A percentile compares a stretch with the other conserved stretches of the same genome.
These are phyloP conservation scores for Lachnellula hyalina DNA, from an alignment of 2,329 filamentous ascomycete species.

Conservation along the genomic window DNA sequence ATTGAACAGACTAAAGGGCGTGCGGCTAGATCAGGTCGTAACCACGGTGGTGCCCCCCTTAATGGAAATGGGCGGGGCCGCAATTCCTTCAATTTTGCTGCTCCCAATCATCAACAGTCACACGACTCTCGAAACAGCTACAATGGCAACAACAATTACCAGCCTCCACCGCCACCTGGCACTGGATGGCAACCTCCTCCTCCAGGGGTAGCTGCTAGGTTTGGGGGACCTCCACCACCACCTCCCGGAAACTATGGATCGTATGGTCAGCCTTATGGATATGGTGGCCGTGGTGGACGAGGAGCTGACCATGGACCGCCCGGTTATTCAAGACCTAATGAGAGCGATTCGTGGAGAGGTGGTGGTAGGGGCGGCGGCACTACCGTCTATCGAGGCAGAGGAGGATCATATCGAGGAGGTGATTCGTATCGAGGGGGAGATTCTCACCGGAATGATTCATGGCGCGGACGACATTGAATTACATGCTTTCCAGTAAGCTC, in stretches of 20 bases:
- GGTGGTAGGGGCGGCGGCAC: background rate
- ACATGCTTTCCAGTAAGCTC: background rate
- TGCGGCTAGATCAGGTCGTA: conserved; percentile 60
- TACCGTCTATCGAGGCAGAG: background rate
- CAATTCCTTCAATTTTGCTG: conserved; percentile 49
- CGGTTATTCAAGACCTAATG: background rate
- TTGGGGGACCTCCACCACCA: conserved; percentile 44
- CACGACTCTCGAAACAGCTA: conserved; percentile 19
- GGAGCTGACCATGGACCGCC: conserved; percentile 1
- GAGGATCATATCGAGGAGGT: conserved; percentile 9
- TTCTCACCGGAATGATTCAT: conserved; percentile 4
- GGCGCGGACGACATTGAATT: conserved; percentile 12
- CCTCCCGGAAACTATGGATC: conserved; percentile 31
- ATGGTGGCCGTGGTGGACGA: conserved; percentile 14
- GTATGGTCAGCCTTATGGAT: conserved; percentile 16
- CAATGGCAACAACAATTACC: conserved; percentile 17
- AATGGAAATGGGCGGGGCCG: conserved; percentile 41
- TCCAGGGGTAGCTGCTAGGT: conserved; percentile 38
- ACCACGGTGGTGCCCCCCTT: conserved; percentile 63
- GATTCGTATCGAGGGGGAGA: conserved; percentile 3
- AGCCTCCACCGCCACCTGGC: conserved; percentile 20
- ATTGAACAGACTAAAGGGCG: conserved; percentile 67
- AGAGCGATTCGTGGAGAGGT: conserved; percentile 11
- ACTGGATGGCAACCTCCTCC: conserved; percentile 40
- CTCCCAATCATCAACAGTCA: conserved; percentile 21